A percentile compares a stretch with the other conserved stretches of the same genome.
Conservation (phyloP, 176 grass and related monocot genomes). For the Tillandsia leiboldiana region DNA sequence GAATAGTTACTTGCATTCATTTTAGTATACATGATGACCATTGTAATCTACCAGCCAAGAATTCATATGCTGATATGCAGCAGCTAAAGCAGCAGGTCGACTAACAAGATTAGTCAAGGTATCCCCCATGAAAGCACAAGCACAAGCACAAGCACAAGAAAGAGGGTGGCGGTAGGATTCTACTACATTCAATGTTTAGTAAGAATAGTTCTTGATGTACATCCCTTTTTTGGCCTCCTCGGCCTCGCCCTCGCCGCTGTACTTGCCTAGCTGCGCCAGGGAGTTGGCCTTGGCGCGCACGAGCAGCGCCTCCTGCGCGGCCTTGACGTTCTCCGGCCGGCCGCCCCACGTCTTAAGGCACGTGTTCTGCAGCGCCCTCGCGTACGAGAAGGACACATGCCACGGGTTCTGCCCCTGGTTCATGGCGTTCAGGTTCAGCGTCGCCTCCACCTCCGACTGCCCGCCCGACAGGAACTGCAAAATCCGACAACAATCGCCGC, state of each 20-base stretch:
- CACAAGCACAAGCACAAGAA: background rate
- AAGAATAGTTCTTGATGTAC: constrained; percentile 12
- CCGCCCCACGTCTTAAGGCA: constrained; percentile 21
- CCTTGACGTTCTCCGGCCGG: constrained; percentile 12
- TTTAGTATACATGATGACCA: too few relatives aligned
- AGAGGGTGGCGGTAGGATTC: background rate
- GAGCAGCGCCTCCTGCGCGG: constrained; percentile 8
- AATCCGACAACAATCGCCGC: background rate
- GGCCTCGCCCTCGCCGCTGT: constrained; percentile 14
- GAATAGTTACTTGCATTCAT: too few relatives aligned
- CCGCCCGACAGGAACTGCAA: constrained; percentile 18
- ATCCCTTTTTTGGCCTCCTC: constrained; percentile 15
- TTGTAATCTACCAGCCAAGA: too few relatives aligned
- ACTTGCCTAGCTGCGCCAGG: constrained; percentile 14
- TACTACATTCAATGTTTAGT: background rate
- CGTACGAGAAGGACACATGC: constrained; percentile 16
- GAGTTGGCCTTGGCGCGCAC: constrained; percentile 20
- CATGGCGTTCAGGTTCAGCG: constrained; percentile 17
- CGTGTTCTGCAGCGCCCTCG: constrained; percentile 21
- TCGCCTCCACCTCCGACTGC: constrained; percentile 22
- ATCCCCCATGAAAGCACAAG: background rate
- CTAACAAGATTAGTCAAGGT: too few relatives aligned
- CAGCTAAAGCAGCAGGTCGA: too few relatives aligned
- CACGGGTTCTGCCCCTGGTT: constrained; percentile 16
- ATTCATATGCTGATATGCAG: too few relatives aligned